A percentile compares a stretch with the other conserved stretches of the same genome.
These are phyloP conservation scores for Emericellopsis terricola DNA, from an alignment of 495 filamentous ascomycete species.

Conservation along the genomic window DNA sequence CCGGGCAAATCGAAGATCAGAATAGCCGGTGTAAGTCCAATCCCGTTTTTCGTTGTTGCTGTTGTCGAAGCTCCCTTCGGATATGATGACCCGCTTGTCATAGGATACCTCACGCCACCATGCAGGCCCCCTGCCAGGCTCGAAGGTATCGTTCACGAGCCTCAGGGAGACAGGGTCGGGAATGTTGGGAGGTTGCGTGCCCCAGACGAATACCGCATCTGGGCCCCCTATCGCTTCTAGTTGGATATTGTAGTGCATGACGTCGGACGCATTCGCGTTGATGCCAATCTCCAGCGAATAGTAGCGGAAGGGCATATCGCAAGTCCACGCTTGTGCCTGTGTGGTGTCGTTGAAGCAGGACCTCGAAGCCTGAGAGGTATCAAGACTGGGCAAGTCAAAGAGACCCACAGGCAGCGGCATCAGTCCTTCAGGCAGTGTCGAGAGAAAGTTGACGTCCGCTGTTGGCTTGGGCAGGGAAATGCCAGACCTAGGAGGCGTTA, in stretches of 20 bases:
- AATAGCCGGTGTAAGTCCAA: background rate
- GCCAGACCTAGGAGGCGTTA: conserved; percentile 38
- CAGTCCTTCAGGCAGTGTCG: conserved; percentile 37
- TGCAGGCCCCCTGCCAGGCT: conserved; percentile 48
- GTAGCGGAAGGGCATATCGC: conserved; percentile 22
- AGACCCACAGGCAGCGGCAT: conserved; percentile 43
- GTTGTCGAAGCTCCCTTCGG: conserved; percentile 27
- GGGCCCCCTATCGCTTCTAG: conserved; percentile 13
- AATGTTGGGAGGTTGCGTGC: conserved; percentile 51
- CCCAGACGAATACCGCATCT: conserved; percentile 36
- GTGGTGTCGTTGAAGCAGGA: conserved; percentile 45
- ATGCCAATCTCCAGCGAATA: conserved; percentile 14
- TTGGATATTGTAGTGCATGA: conserved; percentile 14
- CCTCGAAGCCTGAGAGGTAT: conserved; percentile 35
- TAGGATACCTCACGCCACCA: conserved; percentile 54
- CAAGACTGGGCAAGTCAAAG: conserved; percentile 42
- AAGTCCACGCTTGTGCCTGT: conserved; percentile 55
- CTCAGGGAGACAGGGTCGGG: conserved; percentile 27
- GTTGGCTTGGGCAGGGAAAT: conserved; percentile 39
- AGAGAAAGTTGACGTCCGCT: conserved; percentile 45
- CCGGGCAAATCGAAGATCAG: background rate
- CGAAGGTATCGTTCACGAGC: conserved; percentile 44
- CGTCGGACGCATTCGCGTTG: conserved; percentile 4
- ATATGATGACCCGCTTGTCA: conserved; percentile 68
- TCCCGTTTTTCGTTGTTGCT: background rate